These are phyloP conservation scores for Coemansia pectinata DNA, from an alignment of 192 early-diverging fungal species.

Conservation along the genomic window DNA sequence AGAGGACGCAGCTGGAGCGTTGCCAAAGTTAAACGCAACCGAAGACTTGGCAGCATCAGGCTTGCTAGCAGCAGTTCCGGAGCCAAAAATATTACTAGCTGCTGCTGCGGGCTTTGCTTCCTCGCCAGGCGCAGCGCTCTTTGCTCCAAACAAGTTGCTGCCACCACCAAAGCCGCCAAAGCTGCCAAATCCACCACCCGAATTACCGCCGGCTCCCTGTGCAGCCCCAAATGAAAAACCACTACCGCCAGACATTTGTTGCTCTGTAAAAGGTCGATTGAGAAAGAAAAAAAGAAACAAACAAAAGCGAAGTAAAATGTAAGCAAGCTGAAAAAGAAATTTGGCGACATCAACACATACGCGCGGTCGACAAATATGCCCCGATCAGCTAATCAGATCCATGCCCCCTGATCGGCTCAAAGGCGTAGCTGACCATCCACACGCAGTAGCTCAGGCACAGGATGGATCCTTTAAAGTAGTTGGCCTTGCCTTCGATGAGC, in stretches of 20 bases:
- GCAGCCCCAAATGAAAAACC: conserved; percentile 13
- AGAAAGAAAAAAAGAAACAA: neutral
- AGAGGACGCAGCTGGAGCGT: neutral
- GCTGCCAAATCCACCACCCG: conserved; percentile 5
- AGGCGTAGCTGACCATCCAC: conserved; percentile 78
- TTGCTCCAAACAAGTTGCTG: conserved; percentile 19
- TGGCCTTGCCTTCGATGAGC: conserved; percentile 92
- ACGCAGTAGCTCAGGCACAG: conserved; percentile 84
- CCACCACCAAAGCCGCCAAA: conserved; percentile 6
- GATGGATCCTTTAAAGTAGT: conserved; percentile 97
- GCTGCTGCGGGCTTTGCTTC: conserved; percentile 5
- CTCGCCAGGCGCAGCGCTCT: neutral
- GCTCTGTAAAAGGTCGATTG: neutral
- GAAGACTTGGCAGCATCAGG: conserved; percentile 15
- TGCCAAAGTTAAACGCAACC: conserved; percentile 14
- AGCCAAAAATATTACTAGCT: neutral
- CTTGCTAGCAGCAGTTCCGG: conserved; percentile 13
- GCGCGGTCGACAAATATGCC: neutral
- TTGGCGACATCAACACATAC: neutral
- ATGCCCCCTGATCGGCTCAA: conserved; percentile 57
- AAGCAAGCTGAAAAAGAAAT: neutral
- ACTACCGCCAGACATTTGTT: neutral
- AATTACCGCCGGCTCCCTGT: conserved; percentile 3
- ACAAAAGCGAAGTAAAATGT: neutral
- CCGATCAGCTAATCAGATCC: conserved; percentile 19